A percentile compares a stretch with the other conserved stretches of the same genome.
Evolutionary conservation across 2,329 filamentous ascomycete genomes (phyloP).

Genomic region (Phialophora tarda): DNA sequence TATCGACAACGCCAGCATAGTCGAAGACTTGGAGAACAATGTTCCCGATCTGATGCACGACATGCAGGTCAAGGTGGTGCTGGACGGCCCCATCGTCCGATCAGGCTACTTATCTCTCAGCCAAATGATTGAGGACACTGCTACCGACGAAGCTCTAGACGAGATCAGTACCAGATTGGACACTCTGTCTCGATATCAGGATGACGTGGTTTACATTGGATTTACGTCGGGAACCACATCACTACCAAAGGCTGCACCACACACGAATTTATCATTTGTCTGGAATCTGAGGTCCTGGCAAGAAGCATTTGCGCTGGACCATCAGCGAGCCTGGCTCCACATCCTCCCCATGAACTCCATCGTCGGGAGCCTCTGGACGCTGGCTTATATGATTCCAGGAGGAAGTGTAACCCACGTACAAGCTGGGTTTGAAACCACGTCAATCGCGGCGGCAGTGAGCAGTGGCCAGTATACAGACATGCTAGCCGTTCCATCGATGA

Average conservation of each 20-base stretch:
- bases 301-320: slow-evolving; percentile 12
- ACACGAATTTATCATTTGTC: slow-evolving; percentile 17
- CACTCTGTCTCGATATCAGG: neutral
- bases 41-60: slow-evolving; percentile 19
- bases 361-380: slow-evolving; percentile 25
- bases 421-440: neutral
- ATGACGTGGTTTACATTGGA: slow-evolving; percentile 22
- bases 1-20: slow-evolving; percentile 11
- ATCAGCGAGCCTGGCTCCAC: slow-evolving; percentile 15
- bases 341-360: slow-evolving; percentile 27
- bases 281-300: slow-evolving; percentile 20
- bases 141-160: too few relatives aligned
- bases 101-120: neutral
- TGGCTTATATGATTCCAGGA: slow-evolving; percentile 19
- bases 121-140: too few relatives aligned
- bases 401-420: slow-evolving; percentile 21
- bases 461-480: slow-evolving; percentile 20
- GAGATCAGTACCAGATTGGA: too few relatives aligned
- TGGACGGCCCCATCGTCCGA: neutral
- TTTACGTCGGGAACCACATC: slow-evolving; percentile 24
- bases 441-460: slow-evolving; percentile 11
- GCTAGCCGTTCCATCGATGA: slow-evolving; percentile 22
- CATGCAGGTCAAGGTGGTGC: slow-evolving; percentile 19
- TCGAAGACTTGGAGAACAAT: slow-evolving; percentile 4
- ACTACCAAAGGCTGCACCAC: slow-evolving; percentile 20